Evolutionary conservation across 495 filamentous ascomycete species (phyloP), one percentile per base, ranked within the genome.

Genomic region (Gamarada debralockiae): DNA sequence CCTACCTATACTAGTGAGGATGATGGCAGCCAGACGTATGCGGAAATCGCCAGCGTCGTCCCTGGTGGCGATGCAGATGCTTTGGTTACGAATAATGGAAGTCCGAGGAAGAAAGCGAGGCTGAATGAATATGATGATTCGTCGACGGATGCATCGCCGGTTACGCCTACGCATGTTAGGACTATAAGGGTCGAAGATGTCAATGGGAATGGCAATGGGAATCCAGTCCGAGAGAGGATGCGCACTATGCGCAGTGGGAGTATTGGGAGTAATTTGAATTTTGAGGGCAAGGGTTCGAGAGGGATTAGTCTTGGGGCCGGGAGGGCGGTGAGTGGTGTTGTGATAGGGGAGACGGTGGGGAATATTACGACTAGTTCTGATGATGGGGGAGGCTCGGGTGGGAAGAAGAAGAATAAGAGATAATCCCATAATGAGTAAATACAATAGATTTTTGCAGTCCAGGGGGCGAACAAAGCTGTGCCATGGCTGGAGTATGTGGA

Each of bases 221-320:
- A 47, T 24, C 33, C 27, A 7, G 50, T 41, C 14, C 25, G n/a
- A 22, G 38, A 44, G n/a, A 53, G 48, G 27, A 20, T 48, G 14
- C 34, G 46, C 20, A 9, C 29, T 13, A 40, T 17, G 17, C 38
- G 60, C 20, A 56, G 56, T 34, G 40, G 38, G n/a, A 63, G 60
- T 55, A 52, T 57, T 27, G 51, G 56, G 0, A 59, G 56, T 29
- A 53, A 57, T 38, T 29, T 63, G 18, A 63, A 54, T 37, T 60
- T 63, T 55, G 52, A 40, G 1, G 48, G 33, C 18, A 50, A 47
- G 2, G 56, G 56, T 2, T 13, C 17, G 9, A 48, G 41, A 41
- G 60, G 60, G 1, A 60, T 60, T 21, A 63, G 43, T 42, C 7
- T 63, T n/a, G 57, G 53, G 4, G 57, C 27, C 22, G 47, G 46